Evolutionary conservation across 2,329 filamentous ascomycete genomes (phyloP), one percentile per base, ranked within the genome.

Genomic region (Neofusicoccum ribis): DNA sequence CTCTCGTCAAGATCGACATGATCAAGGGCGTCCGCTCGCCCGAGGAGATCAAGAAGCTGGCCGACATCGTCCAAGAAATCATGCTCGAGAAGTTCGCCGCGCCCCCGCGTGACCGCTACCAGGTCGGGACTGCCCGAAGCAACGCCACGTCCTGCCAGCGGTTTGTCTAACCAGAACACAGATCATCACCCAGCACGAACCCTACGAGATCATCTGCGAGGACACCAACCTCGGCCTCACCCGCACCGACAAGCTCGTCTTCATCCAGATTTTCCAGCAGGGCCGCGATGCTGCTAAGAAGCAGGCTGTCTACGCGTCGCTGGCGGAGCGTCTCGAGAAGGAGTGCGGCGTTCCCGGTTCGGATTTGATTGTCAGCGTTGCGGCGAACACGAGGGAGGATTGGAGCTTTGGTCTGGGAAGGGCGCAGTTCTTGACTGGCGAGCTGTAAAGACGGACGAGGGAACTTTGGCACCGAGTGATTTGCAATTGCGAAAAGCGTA

Each of bases 221-320:
- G 73, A 76, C 65, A 74, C 72, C 1, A 68, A 69, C n/a, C 68
- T 75, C n/a, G 69, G 68, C 34, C 65, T 72, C 44, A 63, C 63
- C 20, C 65, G 73, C 1, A 70, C 69, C 31, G 67, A 73, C 37
- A 71, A 72, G 41, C 61, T 75, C 3, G 67, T 76, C 17, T 71
- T 75, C 66, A 71, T 75, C 37, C 73, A 76, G 51, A 71, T 75
- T 39, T 74, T 75, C 65, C 73, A 75, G 66, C 74, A 74, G 59
- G 74, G 73, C 0, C 69, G 73, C 17, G 65, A 70, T 41, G 70
- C 67, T 6, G 64, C 69, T 39, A 68, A 68, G 54, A 76, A 76
- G 65, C 69, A 74, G 56, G 63, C 44, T 2, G 43, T 72, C 6
- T 74, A 74, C 51, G 65, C 66, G 8, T 66, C 64, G 1, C 39